phyloP scores from a whole-genome alignment of 202 grass and related monocot species.

The Schoenoplectus tabernaemontani region DNA sequence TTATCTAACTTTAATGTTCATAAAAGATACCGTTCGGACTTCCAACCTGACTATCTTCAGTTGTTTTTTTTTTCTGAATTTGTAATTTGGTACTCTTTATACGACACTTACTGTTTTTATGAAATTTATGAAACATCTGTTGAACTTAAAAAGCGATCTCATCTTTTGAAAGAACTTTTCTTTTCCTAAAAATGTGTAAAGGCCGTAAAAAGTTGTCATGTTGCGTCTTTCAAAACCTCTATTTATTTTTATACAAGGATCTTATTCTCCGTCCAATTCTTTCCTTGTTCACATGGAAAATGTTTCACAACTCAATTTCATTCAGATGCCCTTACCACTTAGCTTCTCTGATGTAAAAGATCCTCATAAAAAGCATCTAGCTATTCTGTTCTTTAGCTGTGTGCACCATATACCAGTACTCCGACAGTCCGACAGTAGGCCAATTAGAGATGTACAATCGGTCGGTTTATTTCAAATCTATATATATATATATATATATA shows the following conservation, averaged over 20 bases:
- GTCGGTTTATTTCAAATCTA: no score
- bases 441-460: no score
- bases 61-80: no score
- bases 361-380: background rate
- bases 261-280: background rate
- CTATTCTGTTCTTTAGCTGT: background rate
- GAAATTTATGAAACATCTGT: background rate
- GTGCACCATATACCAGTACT: no score
- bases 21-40: no score
- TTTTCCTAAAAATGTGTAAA: background rate
- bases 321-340: background rate
- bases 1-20: no score
- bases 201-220: background rate
- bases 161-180: background rate
- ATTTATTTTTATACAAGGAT: background rate
- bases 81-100: no score
- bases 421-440: no score
- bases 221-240: background rate
- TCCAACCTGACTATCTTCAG: no score
- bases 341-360: background rate
- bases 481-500: no score
- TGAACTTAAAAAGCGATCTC: background rate
- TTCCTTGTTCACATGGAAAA: constrained; percentile 8
- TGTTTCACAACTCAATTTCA: background rate
- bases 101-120: no score